Percentiles rank a stretch among this genome's conserved stretches.
phyloP scores from a whole-genome alignment of 78 protist species.

The Chrysochromulina parva region DNA sequence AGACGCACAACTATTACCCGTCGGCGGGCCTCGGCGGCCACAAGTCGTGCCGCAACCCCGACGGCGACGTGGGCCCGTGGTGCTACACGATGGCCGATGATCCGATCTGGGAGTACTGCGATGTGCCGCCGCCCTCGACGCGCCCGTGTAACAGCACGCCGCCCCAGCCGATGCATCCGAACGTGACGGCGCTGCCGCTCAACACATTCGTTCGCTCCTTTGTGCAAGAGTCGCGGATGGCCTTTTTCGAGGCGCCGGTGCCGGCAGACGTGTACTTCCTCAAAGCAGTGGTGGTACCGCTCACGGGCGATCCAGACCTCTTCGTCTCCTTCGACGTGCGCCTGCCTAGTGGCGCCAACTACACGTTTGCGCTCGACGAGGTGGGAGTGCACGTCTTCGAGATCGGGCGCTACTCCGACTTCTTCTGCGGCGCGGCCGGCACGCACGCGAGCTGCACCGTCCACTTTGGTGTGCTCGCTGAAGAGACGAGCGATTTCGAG shows the following conservation, averaged over 20 bases:
- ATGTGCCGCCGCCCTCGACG: not conserved
- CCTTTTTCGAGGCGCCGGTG: not conserved
- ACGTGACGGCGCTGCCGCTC: not conserved
- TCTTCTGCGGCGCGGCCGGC: not conserved
- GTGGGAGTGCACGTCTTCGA: not conserved
- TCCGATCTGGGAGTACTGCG: not conserved
- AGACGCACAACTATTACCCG: not conserved
- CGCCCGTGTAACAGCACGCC: not conserved
- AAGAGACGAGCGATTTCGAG: not conserved
- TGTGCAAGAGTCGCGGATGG: not conserved
- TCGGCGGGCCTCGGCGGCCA: conserved; percentile 28
- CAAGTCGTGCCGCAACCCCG: conserved; percentile 42
- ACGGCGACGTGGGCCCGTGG: not conserved
- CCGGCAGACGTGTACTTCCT: not conserved
- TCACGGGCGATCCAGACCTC: not conserved
- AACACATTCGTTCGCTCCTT: not conserved
- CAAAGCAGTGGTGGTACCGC: not conserved
- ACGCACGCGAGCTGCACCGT: not conserved
- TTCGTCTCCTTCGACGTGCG: not conserved
- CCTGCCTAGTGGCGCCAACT: not conserved
- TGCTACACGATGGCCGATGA: conserved; percentile 3
- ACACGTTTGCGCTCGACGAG: not conserved
- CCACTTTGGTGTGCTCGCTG: not conserved
- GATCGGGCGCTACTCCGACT: not conserved
- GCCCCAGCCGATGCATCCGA: not conserved